Percentiles rank a stretch among this genome's conserved stretches.
These are phyloP conservation scores for Elaeis guineensis DNA, from an alignment of 176 grass and related monocot species.

Conservation along the genomic window DNA sequence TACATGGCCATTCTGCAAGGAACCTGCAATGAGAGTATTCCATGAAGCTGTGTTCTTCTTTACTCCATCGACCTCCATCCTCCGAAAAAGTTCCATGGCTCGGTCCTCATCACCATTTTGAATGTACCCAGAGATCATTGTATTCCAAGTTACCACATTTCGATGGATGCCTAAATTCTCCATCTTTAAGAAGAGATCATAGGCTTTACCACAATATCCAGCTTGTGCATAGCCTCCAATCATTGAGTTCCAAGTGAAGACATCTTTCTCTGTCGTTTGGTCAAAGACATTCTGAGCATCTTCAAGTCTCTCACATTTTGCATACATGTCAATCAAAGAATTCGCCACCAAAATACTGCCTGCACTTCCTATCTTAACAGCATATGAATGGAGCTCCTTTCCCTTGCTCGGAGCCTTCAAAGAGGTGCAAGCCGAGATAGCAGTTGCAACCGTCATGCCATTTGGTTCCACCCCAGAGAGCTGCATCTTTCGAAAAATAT, in stretches of 20 bases:
- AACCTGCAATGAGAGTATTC: constrained; percentile 75
- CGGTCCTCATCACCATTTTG: constrained; percentile 62
- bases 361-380: constrained; percentile 42
- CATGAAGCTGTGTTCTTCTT: constrained; percentile 69
- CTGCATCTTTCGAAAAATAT: constrained; percentile 42
- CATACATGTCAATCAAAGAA: constrained; percentile 66
- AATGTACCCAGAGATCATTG: constrained; percentile 70
- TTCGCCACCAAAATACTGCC: constrained; percentile 45
- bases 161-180: constrained; percentile 34
- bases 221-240: constrained; percentile 53
- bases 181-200: constrained; percentile 68
- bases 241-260: constrained; percentile 86
- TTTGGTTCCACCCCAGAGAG: constrained; percentile 54
- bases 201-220: constrained; percentile 63
- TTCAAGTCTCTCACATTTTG: constrained; percentile 51
- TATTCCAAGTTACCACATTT: constrained; percentile 73
- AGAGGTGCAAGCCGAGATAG: constrained; percentile 55
- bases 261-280: constrained; percentile 48
- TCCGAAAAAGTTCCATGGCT: constrained; percentile 66
- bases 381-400: constrained; percentile 51
- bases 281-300: constrained; percentile 47
- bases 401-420: constrained; percentile 41
- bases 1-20: constrained; percentile 46
- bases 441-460: constrained; percentile 45
- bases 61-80: constrained; percentile 47